Percentiles rank a stretch among this genome's conserved stretches.
phyloP scores from a whole-genome alignment of 2,329 filamentous ascomycete species.

The Ceratocystis harringtonii region DNA sequence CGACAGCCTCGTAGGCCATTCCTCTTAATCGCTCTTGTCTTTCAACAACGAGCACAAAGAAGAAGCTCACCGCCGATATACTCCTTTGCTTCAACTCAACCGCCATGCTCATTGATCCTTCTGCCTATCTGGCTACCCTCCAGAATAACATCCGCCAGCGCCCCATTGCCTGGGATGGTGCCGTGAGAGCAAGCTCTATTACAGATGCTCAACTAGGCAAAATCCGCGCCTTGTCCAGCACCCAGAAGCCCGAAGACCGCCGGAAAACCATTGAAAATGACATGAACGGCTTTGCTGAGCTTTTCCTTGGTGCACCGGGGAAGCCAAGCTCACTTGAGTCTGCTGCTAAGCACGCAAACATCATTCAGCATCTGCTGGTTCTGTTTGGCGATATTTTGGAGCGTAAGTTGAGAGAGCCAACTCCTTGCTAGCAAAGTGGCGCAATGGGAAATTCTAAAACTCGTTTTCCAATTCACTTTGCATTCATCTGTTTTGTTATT shows the following conservation, averaged over 20 bases:
- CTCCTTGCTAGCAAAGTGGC: background rate
- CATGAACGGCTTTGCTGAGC: conserved; percentile 59
- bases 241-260: conserved; percentile 70
- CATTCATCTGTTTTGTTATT: background rate
- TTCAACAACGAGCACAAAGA: background rate
- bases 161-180: conserved; percentile 95
- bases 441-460: conserved; percentile 5
- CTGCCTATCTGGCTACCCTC: conserved; percentile 68
- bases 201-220: conserved; percentile 87
- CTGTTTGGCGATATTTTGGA: conserved; percentile 76
- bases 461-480: background rate
- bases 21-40: background rate
- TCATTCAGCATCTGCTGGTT: conserved; percentile 89
- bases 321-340: conserved; percentile 61
- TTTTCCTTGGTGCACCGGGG: conserved; percentile 67
- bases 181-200: conserved; percentile 82
- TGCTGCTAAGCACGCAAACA: conserved; percentile 71
- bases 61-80: background rate
- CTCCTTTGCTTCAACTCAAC: background rate
- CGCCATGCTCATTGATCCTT: conserved; percentile 77
- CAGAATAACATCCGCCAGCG: conserved; percentile 95
- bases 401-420: conserved; percentile 37
- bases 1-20: conserved; percentile 10
- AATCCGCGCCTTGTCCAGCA: conserved; percentile 94
- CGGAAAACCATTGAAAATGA: conserved; percentile 69